Base-by-base conservation (phyloP, 768 basidiomycete genomes). In the Tremella mesenterica region DNA sequence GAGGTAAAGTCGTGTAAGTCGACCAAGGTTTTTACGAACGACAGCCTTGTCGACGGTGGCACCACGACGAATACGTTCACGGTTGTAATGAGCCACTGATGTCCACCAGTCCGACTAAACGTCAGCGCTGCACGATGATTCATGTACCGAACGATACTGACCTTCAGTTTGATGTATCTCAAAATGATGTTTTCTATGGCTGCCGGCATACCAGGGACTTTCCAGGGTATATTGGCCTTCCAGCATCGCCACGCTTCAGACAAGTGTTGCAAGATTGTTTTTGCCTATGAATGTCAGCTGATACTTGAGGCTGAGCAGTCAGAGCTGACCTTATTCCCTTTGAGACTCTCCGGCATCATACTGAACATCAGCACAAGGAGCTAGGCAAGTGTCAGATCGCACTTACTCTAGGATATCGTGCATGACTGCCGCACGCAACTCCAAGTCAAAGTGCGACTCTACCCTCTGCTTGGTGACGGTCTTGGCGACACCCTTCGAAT, bases 341-440 rank as follows among this genome's bases (percentile, higher is more conserved):
- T 92, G 78, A 97, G 92, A 1, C 88, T 90, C 74, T 97, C 95
- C 6, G 95, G 95, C 93, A 97, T 96, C 93, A 97, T 96, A 77
- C 48, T 56, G 14, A 36, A 54, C 39, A 55, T 51, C 53, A 53
- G 50, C 21, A 38, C 0, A 43, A 26, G 9, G 29, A 18, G 25
- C 20, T 29, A 28, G 30, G 30, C n/a, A 26, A 36, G 31, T 14
- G 23, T 14, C 16, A 31, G 49, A 51, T n/a, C 10, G 13, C 5
- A 56, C 55, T 57, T 38, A 57, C 48, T 97, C 93, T 63, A 99
- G 78, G 63, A 99, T 97, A 74, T 99, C 93, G 76, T 96, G 93
- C 95, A 99, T 97, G 65, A 99, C 93, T 44, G 95, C 92, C 0
- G 95, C 95, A 50, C 95, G 85, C 39, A 99, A 77, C 71, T 99